phyloP scores from a whole-genome alignment of 108 stramenopile genomes.

The Schizochytrium sp. region DNA sequence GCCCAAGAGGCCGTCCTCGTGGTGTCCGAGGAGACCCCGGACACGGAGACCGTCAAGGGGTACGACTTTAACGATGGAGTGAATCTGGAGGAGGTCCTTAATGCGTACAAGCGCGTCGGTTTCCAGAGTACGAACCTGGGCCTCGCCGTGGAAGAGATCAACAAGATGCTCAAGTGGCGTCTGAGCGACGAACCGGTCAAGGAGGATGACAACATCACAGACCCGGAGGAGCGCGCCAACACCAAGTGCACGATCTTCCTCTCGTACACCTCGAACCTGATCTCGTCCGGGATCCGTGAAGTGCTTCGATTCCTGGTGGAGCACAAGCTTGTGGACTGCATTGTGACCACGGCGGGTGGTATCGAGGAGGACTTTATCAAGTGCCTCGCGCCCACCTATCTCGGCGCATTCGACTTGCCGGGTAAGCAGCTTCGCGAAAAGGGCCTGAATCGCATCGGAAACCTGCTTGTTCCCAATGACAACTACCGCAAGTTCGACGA shows the following conservation, averaged over 20 bases:
- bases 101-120: conserved; percentile 72
- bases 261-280: conserved; percentile 93
- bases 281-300: conserved; percentile 93
- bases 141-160: conserved; percentile 81
- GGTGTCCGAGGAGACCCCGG: conserved; percentile 1
- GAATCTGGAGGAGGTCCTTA: conserved; percentile 63
- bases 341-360: conserved; percentile 95
- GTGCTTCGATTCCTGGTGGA: conserved; percentile 80
- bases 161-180: conserved; percentile 80
- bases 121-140: conserved; percentile 91
- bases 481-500: conserved; percentile 99
- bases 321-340: conserved; percentile 88
- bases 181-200: conserved; percentile 67
- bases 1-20: conserved; percentile 1
- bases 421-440: conserved; percentile 76
- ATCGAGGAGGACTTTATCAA: conserved; percentile 99
- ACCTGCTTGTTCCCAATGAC: conserved; percentile 87
- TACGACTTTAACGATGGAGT: conserved; percentile 63
- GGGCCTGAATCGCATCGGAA: conserved; percentile 95
- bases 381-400: conserved; percentile 88
- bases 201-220: conserved; percentile 62
- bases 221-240: conserved; percentile 47
- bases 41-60: neutral
- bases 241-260: conserved; percentile 84
- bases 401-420: conserved; percentile 83